These are phyloP conservation scores for Geotrichum carabidarum DNA, from an alignment of 1,139 yeast genomes.

Conservation along the genomic window DNA sequence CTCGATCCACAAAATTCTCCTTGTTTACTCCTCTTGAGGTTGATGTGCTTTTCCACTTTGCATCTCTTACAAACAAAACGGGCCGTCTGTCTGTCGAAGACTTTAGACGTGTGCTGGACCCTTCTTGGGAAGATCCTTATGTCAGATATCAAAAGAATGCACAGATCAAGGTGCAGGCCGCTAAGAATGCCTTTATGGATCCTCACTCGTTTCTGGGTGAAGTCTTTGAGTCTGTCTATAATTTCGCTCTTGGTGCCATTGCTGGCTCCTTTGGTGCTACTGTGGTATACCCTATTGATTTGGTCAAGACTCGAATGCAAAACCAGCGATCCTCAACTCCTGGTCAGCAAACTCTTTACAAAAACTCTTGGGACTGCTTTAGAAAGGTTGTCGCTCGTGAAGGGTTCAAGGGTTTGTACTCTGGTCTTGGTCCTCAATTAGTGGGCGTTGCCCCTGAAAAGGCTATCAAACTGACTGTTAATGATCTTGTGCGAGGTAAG, in stretches of 20 bases:
- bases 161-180: slow-evolving; percentile 38
- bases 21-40: slow-evolving; percentile 43
- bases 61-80: slow-evolving; percentile 34
- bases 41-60: slow-evolving; percentile 43
- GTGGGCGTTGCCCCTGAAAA: slow-evolving; percentile 98
- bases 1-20: slow-evolving; percentile 39
- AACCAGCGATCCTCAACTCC: slow-evolving; percentile 73
- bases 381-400: slow-evolving; percentile 68
- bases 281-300: slow-evolving; percentile 91
- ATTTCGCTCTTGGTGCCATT: slow-evolving; percentile 82
- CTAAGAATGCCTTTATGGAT: slow-evolving; percentile 39
- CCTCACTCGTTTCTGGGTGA: slow-evolving; percentile 40
- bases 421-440: slow-evolving; percentile 90
- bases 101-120: slow-evolving; percentile 42
- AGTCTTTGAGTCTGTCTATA: slow-evolving; percentile 78
- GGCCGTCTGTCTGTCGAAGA: slow-evolving; percentile 39
- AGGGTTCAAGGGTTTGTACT: slow-evolving; percentile 80
- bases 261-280: slow-evolving; percentile 99
- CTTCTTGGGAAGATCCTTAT: slow-evolving; percentile 41
- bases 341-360: slow-evolving; percentile 50
- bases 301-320: slow-evolving; percentile 96
- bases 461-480: slow-evolving; percentile 92
- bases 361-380: slow-evolving; percentile 81
- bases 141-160: slow-evolving; percentile 36
- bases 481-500: slow-evolving; percentile 76